Base-by-base conservation (phyloP, 2,329 filamentous ascomycete genomes). In the Fusarium virguliforme region DNA sequence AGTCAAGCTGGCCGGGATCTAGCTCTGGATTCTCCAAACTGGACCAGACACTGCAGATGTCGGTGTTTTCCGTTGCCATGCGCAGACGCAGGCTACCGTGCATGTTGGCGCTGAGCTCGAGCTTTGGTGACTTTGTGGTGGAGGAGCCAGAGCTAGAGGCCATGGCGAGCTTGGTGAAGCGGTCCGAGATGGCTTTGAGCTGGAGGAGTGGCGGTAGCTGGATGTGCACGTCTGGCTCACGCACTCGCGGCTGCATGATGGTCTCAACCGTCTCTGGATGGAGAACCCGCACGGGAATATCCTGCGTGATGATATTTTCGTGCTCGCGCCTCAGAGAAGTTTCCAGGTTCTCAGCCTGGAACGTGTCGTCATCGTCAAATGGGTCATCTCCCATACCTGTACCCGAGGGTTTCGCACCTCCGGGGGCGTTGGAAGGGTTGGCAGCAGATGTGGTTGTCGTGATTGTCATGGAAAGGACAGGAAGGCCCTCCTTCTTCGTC, bases 61-160 rank as follows among this genome's bases (percentile, higher is more conserved):
- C 91, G 74, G 97, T 89, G 8, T 92, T 89, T 79, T 98, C 95
- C 1, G 94, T 96, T 37, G 88, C 87, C 66, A 98, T 92, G 10
- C 92, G 90, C 68, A 99, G 86, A 51, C 90, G 90, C 63, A 99
- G 83, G 64, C 90, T 91, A 22, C 96, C 96, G 81, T 97, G 93
- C 94, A 97, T 97, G 81, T 98, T 99, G 32, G 95, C 96, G 60
- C 92, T 92, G 46, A 98, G 83, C 79, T 97, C 94, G 4, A 99
- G 85, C 76, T 94, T 93, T 0, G 94, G 89, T 4, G 83, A 82
- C 28, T 83, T 78, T 48, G 81, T 80, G 35, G 84, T 64, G 22
- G 82, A 82, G 6, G 89, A 66, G 35, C 72, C 68, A 4, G 77
- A 74, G 56, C 60, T 72, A n/a, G 79, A 83, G 24, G 85, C 83